phyloP scores from a whole-genome alignment of 768 basidiomycete species.

The Candolleomyces efflorescens region DNA sequence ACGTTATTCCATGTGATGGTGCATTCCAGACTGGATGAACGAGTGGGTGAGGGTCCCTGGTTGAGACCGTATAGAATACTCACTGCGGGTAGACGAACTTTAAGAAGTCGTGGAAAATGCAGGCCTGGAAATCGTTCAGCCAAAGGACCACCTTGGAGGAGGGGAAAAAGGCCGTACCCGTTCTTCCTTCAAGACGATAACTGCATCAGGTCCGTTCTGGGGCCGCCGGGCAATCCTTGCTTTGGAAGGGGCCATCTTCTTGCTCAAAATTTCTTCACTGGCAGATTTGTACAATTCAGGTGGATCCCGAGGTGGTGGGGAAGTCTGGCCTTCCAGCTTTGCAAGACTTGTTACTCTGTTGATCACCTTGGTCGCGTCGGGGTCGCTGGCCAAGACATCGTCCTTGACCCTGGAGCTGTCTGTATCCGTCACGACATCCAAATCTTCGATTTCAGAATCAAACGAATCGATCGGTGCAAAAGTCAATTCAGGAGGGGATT shows the following conservation, averaged over 20 bases:
- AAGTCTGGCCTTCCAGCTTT: conserved; percentile 46
- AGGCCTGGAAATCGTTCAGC: conserved; percentile 42
- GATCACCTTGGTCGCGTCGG: conserved; percentile 26
- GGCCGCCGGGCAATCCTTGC: conserved; percentile 35
- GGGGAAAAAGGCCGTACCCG: conserved; percentile 43
- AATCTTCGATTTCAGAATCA: conserved; percentile 42
- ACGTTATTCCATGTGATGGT: conserved; percentile 96
- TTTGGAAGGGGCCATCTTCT: conserved; percentile 27
- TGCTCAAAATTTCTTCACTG: conserved; percentile 10
- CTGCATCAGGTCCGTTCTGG: conserved; percentile 65
- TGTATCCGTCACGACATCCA: conserved; percentile 37
- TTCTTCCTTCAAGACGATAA: conserved; percentile 89
- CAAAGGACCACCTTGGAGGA: background rate
- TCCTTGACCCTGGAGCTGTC: conserved; percentile 31
- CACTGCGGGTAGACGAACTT: conserved; percentile 94
- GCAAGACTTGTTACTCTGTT: conserved; percentile 52
- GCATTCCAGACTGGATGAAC: conserved; percentile 64
- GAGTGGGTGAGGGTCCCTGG: background rate
- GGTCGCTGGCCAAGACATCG: conserved; percentile 42
- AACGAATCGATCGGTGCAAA: conserved; percentile 56
- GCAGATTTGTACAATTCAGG: background rate
- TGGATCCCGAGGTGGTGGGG: conserved; percentile 4
- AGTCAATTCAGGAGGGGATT: conserved; percentile 50
- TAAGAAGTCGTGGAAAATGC: conserved; percentile 89
- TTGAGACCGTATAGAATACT: conserved; percentile 20